Conservation (phyloP, 129 eudicot species). For the Dittrichia graveolens region DNA sequence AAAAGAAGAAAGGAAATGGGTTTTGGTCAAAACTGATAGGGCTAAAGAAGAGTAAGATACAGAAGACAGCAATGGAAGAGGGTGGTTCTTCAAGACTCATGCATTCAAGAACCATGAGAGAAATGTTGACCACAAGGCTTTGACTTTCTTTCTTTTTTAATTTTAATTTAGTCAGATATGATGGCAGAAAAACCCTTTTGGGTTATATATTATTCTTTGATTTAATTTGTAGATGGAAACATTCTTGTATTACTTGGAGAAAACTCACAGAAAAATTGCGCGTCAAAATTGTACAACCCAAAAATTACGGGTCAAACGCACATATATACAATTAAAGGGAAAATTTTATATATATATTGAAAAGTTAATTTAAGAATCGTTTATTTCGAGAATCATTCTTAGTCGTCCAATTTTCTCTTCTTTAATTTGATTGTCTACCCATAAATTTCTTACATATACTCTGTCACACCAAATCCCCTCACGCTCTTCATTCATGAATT, state of each 20-base stretch:
- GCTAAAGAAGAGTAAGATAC: slow-evolving; percentile 21
- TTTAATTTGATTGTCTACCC: too few relatives aligned
- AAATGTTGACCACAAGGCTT: slow-evolving; percentile 38
- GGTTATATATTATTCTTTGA: slow-evolving; percentile 14
- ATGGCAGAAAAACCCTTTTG: not conserved
- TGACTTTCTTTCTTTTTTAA: slow-evolving; percentile 2
- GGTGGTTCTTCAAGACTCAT: slow-evolving; percentile 35
- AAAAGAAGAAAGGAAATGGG: slow-evolving; percentile 36
- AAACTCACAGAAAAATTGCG: not conserved
- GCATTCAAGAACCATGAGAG: slow-evolving; percentile 52
- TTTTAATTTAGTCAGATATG: not conserved
- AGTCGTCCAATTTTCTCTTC: too few relatives aligned
- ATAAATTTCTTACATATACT: too few relatives aligned
- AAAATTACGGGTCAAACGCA: not conserved
- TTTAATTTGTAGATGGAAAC: slow-evolving; percentile 10
- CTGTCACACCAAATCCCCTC: too few relatives aligned
- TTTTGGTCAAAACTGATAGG: slow-evolving; percentile 55
- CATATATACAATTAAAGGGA: not conserved
- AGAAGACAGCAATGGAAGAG: slow-evolving; percentile 26
- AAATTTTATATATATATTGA: too few relatives aligned
- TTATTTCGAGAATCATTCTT: too few relatives aligned
- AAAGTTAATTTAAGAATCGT: too few relatives aligned
- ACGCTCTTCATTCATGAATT: too few relatives aligned
- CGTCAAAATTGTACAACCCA: slow-evolving; percentile 13
- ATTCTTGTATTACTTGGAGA: not conserved